Evolutionary conservation across 2,329 filamentous ascomycete genomes (phyloP).

Genomic region (Ilyonectria robusta): DNA sequence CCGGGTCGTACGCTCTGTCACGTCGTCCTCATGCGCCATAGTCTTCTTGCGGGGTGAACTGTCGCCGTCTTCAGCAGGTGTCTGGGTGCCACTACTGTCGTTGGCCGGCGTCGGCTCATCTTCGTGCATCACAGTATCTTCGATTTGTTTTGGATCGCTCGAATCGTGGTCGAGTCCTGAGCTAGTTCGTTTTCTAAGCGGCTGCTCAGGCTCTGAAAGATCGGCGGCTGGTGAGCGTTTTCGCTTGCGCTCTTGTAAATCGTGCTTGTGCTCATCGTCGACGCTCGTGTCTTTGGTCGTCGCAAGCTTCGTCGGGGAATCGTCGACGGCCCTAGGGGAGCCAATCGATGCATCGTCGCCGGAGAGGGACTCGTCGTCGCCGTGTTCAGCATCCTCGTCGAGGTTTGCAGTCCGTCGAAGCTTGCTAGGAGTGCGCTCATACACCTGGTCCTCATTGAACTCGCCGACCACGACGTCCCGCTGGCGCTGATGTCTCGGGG

Average conservation of each 20-base stretch:
- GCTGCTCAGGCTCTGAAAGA: conserved; percentile 62
- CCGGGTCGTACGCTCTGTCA: conserved; percentile 51
- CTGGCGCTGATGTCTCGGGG: conserved; percentile 78
- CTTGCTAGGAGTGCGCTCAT: conserved; percentile 83
- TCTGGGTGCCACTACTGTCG: conserved; percentile 56
- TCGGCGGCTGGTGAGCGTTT: conserved; percentile 65
- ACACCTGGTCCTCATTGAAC: conserved; percentile 67
- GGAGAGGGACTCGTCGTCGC: conserved; percentile 58
- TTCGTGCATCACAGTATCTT: conserved; percentile 51
- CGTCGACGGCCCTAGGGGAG: conserved; percentile 57
- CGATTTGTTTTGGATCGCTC: conserved; percentile 46
- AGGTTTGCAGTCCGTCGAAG: conserved; percentile 67
- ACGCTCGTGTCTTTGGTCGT: conserved; percentile 46
- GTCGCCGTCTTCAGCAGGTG: conserved; percentile 63
- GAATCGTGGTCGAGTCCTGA: conserved; percentile 60
- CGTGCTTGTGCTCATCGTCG: conserved; percentile 51
- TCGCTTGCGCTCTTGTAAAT: conserved; percentile 61
- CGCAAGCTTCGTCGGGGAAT: conserved; percentile 54
- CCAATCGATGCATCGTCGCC: conserved; percentile 58
- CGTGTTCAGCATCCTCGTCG: conserved; percentile 55
- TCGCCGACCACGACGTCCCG: conserved; percentile 72
- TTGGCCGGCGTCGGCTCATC: conserved; percentile 55
- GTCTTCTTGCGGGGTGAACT: conserved; percentile 48
- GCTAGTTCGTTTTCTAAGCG: conserved; percentile 68
- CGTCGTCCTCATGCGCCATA: conserved; percentile 50